Evolutionary conservation across 306 rosid genomes (phyloP).

Genomic region (Casuarina equisetifolia): DNA sequence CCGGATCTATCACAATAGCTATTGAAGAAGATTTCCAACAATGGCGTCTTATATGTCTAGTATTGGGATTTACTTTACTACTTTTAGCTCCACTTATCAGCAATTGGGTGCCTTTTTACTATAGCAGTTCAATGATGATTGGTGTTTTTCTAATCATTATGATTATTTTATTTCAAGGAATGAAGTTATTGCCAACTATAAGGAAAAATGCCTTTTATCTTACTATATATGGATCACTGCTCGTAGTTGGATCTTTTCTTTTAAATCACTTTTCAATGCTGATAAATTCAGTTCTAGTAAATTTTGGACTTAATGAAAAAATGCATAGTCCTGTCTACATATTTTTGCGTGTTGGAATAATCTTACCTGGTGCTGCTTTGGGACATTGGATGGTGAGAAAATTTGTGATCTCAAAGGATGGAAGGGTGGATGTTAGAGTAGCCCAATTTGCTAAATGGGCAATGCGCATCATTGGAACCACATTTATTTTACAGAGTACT

Average conservation of each 20-base stretch:
- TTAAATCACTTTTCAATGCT: constrained; percentile 59
- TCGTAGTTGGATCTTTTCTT: constrained; percentile 76
- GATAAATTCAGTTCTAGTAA: constrained; percentile 62
- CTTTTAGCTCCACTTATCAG: constrained; percentile 70
- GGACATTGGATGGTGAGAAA: constrained; percentile 85
- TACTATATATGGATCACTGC: constrained; percentile 68
- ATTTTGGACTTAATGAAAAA: constrained; percentile 73
- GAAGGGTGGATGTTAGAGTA: constrained; percentile 66
- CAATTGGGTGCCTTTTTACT: constrained; percentile 80
- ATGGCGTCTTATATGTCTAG: constrained; percentile 72
- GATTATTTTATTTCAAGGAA: constrained; percentile 82
- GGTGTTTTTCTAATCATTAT: constrained; percentile 73
- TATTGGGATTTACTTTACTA: constrained; percentile 48
- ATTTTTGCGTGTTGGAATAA: constrained; percentile 59
- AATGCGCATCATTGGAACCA: constrained; percentile 58
- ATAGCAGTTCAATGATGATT: constrained; percentile 76
- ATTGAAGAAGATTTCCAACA: constrained; percentile 68
- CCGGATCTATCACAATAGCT: constrained; percentile 50
- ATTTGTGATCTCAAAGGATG: constrained; percentile 69
- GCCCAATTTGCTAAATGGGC: constrained; percentile 89
- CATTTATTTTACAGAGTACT: constrained; percentile 67
- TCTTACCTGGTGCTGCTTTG: constrained; percentile 73
- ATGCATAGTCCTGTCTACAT: constrained; percentile 77
- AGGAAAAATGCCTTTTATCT: constrained; percentile 68
- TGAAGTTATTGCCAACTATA: constrained; percentile 86